These are phyloP conservation scores for Solanum gandarillasii DNA, from an alignment of 257 asterid genomes.

Conservation along the genomic window DNA sequence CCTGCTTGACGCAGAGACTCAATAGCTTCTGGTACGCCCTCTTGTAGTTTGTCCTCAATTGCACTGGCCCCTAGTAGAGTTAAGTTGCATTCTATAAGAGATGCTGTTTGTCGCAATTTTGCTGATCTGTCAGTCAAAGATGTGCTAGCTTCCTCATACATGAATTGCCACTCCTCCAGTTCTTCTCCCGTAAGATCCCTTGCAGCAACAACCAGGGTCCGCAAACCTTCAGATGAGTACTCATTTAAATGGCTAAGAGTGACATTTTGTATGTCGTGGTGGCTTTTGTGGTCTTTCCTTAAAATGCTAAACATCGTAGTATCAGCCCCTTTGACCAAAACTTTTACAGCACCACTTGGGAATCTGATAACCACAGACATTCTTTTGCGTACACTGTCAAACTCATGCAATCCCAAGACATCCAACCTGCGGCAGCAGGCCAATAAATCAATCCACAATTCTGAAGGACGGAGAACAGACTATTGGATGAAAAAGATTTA, in stretches of 20 bases:
- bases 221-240: conserved; percentile 91
- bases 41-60: conserved; percentile 94
- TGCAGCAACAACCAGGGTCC: conserved; percentile 88
- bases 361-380: conserved; percentile 91
- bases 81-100: conserved; percentile 76
- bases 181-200: conserved; percentile 62
- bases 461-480: background rate
- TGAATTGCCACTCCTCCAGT: conserved; percentile 78
- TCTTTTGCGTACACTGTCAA: conserved; percentile 96
- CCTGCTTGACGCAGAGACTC: conserved; percentile 96
- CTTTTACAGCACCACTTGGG: conserved; percentile 71
- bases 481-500: background rate
- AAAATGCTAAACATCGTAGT: conserved; percentile 77
- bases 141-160: conserved; percentile 96
- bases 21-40: conserved; percentile 93
- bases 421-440: conserved; percentile 61
- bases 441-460: background rate
- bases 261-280: conserved; percentile 33
- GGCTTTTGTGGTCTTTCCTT: conserved; percentile 25
- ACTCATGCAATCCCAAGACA: conserved; percentile 96
- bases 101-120: conserved; percentile 83
- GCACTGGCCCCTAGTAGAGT: conserved; percentile 93
- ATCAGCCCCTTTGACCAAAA: conserved; percentile 97
- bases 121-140: conserved; percentile 83
- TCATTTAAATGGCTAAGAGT: conserved; percentile 64